Base-by-base conservation (phyloP, 2,329 filamentous ascomycete genomes). In the Talaromyces albobiverticillius region DNA sequence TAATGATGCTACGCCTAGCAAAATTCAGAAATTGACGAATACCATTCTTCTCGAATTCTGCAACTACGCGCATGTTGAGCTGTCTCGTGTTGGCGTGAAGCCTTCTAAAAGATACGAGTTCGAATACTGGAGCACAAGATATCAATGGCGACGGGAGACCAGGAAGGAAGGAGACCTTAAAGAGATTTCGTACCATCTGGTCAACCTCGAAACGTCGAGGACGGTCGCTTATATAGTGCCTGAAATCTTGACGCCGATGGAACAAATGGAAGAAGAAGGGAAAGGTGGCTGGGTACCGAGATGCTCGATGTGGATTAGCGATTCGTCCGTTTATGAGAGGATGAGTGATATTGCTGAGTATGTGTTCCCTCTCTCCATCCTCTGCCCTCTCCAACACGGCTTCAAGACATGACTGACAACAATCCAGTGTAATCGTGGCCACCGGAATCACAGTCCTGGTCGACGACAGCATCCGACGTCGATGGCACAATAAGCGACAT, bases 1-100 rank as follows among this genome's bases (percentile, higher is more conserved):
- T n/a, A n/a, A n/a, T n/a, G n/a, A 46, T 22, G 14, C 26, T 29
- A 1, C n/a, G 38, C 2, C 14, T 20, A 5, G 10, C 29, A 42
- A 54, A 53, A 31, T 56, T 18, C 49, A 72, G 51, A 65, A 78
- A 42, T 83, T 89, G 16, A 89, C 86, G 55, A 90, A 95, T 70
- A 87, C 82, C 32, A 88, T 93, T 69, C 89, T 91, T 72, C 82
- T 99, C 31, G 93, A 97, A 69, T 99, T 96, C 69, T 95, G 90
- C 61, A 99, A 97, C 75, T 99, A 99, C 69, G 93, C 93, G 2
- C 90, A 94, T 63, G 85, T 97, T 38, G 89, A 96, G 60, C 76
- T 99, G 48, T 85, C 82, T 61, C 84, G 89, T 40, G 79, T 83
- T 22, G 87, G 87, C 6, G 76, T 81, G 48, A 85, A 83, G 61